Evolutionary conservation across 2,329 filamentous ascomycete species (phyloP).

Genomic region (Stagonosporopsis tanaceti): DNA sequence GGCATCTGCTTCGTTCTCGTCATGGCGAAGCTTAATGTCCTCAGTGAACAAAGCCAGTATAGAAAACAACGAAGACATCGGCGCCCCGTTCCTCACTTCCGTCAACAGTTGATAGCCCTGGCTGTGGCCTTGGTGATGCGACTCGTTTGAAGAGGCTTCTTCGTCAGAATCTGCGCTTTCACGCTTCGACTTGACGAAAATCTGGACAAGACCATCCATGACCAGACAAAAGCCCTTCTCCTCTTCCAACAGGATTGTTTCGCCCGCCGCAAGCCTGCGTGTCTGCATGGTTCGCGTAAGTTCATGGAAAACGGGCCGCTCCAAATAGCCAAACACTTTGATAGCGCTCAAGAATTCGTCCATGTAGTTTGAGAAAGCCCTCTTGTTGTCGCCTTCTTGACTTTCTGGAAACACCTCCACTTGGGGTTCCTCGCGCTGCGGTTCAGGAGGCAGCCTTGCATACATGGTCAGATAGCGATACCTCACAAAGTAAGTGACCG

Average conservation of each 20-base stretch:
- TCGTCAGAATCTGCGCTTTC: constrained; percentile 58
- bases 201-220: constrained; percentile 94
- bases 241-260: constrained; percentile 93
- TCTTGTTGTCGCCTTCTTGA: constrained; percentile 87
- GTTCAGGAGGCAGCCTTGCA: constrained; percentile 88
- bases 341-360: constrained; percentile 98
- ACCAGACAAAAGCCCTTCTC: constrained; percentile 98
- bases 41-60: constrained; percentile 97
- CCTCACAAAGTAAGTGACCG: constrained; percentile 88
- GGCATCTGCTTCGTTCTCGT: constrained; percentile 63
- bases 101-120: constrained; percentile 95
- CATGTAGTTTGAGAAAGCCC: constrained; percentile 92
- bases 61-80: constrained; percentile 98
- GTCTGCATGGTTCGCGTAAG: constrained; percentile 98
- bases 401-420: constrained; percentile 94
- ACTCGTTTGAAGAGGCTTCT: constrained; percentile 57
- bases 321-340: constrained; percentile 97
- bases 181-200: constrained; percentile 89
- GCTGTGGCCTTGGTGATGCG: constrained; percentile 67
- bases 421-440: constrained; percentile 93
- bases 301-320: constrained; percentile 96
- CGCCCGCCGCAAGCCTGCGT: constrained; percentile 91
- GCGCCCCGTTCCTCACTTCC: constrained; percentile 95
- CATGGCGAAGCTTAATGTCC: constrained; percentile 80
- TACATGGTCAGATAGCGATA: constrained; percentile 99